phyloP scores from a whole-genome alignment of 2,329 filamentous ascomycete genomes.

The Diaporthe sp. region DNA sequence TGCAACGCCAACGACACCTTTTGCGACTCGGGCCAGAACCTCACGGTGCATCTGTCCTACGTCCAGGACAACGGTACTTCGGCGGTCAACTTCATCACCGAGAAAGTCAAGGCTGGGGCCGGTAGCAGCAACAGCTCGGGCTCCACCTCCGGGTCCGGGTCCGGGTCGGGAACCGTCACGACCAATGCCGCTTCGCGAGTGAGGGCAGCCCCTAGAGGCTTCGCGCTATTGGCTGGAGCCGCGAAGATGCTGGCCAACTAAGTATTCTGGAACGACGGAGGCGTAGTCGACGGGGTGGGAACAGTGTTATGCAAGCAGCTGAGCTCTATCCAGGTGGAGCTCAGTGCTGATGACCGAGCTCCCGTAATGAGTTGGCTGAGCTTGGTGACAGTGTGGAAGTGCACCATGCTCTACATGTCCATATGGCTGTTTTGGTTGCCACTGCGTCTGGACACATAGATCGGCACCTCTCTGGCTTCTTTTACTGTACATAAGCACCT shows the following conservation, averaged over 20 bases:
- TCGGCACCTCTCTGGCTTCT: not conserved
- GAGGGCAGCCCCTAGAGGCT: not conserved
- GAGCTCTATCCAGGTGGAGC: not conserved
- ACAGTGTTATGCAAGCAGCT: no score
- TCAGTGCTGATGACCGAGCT: no score
- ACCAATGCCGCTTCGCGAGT: not conserved
- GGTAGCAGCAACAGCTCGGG: conserved; percentile 11
- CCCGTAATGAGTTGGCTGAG: not conserved
- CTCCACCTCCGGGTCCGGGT: not conserved
- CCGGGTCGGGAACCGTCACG: not conserved
- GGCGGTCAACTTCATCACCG: conserved; percentile 45
- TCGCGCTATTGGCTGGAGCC: not conserved
- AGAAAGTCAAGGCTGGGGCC: conserved; percentile 42
- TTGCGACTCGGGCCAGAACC: conserved; percentile 45
- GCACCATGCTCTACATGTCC: not conserved
- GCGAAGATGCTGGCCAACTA: not conserved
- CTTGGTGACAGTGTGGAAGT: not conserved
- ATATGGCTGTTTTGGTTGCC: not conserved
- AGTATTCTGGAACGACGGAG: not conserved
- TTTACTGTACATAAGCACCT: not conserved
- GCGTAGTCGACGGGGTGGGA: not conserved
- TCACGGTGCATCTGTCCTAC: conserved; percentile 45
- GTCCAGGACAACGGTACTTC: conserved; percentile 46
- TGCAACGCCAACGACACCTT: conserved; percentile 48
- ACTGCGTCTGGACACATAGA: conserved; percentile 1